These are phyloP conservation scores for Fusarium secorum DNA, from an alignment of 2,329 filamentous ascomycete genomes.

Conservation along the genomic window DNA sequence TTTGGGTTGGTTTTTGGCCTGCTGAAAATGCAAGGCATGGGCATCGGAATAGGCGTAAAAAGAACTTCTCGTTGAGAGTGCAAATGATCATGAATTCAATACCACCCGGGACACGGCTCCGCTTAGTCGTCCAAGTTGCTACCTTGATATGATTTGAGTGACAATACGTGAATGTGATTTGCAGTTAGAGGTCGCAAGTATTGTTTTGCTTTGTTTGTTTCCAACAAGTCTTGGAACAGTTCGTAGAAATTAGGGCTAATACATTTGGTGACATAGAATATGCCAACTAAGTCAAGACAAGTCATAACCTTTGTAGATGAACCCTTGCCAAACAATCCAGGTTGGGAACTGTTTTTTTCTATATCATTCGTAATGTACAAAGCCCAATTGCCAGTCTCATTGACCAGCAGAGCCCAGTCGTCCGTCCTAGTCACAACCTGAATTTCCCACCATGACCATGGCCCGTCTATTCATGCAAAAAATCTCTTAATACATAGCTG, in stretches of 20 bases:
- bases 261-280: neutral
- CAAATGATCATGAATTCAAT: conserved; percentile 49
- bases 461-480: conserved; percentile 32
- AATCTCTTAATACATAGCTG: neutral
- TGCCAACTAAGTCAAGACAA: neutral
- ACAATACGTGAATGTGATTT: neutral
- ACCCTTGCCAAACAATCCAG: neutral
- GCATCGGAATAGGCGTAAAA: conserved; percentile 51
- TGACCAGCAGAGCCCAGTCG: neutral
- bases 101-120: conserved; percentile 37
- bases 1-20: conserved; percentile 48
- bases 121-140: conserved; percentile 9
- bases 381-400: conserved; percentile 2
- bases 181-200: neutral
- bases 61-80: conserved; percentile 47
- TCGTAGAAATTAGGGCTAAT: neutral
- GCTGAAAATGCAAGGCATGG: conserved; percentile 48
- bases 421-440: neutral
- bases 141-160: neutral
- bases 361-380: conserved; percentile 15
- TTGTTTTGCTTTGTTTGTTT: neutral
- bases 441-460: neutral
- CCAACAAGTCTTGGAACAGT: no score
- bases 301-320: neutral
- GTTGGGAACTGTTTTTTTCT: neutral